phyloP scores from a whole-genome alignment of 2,329 filamentous ascomycete genomes.

The Madurella fahalii region DNA sequence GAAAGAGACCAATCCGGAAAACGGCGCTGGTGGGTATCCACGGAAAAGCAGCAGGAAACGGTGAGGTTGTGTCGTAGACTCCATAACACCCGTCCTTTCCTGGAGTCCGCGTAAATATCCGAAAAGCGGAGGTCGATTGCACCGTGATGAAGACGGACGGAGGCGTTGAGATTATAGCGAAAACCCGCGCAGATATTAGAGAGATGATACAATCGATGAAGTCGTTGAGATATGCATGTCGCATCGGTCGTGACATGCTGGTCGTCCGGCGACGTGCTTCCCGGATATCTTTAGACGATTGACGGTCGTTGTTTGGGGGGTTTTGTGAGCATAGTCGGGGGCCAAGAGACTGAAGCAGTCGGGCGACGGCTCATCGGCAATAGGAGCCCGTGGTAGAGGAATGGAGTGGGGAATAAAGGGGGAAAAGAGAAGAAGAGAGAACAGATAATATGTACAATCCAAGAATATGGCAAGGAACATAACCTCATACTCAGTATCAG shows the following conservation, averaged over 20 bases:
- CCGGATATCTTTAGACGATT: neutral
- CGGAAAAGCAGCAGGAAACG: neutral
- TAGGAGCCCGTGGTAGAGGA: constrained; percentile 4
- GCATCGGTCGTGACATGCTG: neutral
- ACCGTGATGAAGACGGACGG: constrained; percentile 1
- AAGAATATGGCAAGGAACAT: constrained; percentile 13
- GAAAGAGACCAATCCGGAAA: neutral
- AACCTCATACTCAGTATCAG: constrained; percentile 13
- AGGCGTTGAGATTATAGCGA: constrained; percentile 9
- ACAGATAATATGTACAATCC: constrained; percentile 27
- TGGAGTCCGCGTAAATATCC: constrained; percentile 3
- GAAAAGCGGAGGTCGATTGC: constrained; percentile 7
- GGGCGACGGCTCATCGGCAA: constrained; percentile 1
- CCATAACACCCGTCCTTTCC: constrained; percentile 1
- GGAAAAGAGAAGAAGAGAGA: too few relatives aligned
- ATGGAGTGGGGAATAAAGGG: constrained; percentile 1
- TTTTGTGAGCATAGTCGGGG: neutral
- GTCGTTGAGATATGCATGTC: constrained; percentile 7
- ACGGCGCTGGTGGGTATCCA: neutral
- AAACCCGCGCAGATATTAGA: constrained; percentile 9
- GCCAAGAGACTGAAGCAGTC: neutral
- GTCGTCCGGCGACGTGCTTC: neutral
- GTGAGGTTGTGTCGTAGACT: neutral
- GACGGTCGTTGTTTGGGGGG: neutral
- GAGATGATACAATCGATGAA: constrained; percentile 22